These are phyloP conservation scores for Rhexocercosporidium sp. DNA, from an alignment of 2,329 filamentous ascomycete species.

Conservation along the genomic window DNA sequence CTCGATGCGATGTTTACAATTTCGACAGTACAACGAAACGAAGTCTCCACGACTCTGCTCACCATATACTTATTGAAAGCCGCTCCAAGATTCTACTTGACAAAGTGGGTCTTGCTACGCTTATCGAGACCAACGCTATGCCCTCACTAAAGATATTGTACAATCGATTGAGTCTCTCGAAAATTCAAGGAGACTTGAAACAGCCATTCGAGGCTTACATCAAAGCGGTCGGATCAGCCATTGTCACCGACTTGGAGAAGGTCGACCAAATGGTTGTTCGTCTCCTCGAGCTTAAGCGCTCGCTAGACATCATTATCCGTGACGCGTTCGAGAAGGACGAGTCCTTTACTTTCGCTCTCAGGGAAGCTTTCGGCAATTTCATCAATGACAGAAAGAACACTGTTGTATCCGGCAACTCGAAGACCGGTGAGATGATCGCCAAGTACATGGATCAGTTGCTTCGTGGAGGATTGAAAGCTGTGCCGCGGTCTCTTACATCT, in stretches of 20 bases:
- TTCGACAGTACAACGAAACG: slow-evolving; percentile 84
- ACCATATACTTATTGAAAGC: slow-evolving; percentile 72
- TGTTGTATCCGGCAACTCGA: slow-evolving; percentile 79
- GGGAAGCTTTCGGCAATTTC: slow-evolving; percentile 86
- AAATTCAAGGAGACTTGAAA: slow-evolving; percentile 72
- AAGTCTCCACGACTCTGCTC: slow-evolving; percentile 74
- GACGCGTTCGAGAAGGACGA: slow-evolving; percentile 79
- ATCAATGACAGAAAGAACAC: slow-evolving; percentile 87
- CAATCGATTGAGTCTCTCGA: slow-evolving; percentile 73
- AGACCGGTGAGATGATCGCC: slow-evolving; percentile 98
- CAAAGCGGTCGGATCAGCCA: slow-evolving; percentile 70
- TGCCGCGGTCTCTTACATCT: slow-evolving; percentile 71
- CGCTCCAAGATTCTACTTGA: slow-evolving; percentile 72
- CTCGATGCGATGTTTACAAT: slow-evolving; percentile 79
- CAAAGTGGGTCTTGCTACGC: slow-evolving; percentile 68
- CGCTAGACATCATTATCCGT: slow-evolving; percentile 77
- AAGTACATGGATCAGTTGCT: slow-evolving; percentile 94
- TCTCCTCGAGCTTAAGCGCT: slow-evolving; percentile 79
- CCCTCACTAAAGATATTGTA: slow-evolving; percentile 78
- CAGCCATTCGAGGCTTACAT: slow-evolving; percentile 82
- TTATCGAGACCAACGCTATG: slow-evolving; percentile 74
- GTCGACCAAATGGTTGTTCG: slow-evolving; percentile 86
- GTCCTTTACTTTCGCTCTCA: slow-evolving; percentile 76
- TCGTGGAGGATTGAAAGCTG: slow-evolving; percentile 83
- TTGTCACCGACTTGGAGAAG: slow-evolving; percentile 80